A percentile compares a stretch with the other conserved stretches of the same genome.
Conservation (phyloP, 257 asterid genomes). For the Lithospermum erythrorhizon region DNA sequence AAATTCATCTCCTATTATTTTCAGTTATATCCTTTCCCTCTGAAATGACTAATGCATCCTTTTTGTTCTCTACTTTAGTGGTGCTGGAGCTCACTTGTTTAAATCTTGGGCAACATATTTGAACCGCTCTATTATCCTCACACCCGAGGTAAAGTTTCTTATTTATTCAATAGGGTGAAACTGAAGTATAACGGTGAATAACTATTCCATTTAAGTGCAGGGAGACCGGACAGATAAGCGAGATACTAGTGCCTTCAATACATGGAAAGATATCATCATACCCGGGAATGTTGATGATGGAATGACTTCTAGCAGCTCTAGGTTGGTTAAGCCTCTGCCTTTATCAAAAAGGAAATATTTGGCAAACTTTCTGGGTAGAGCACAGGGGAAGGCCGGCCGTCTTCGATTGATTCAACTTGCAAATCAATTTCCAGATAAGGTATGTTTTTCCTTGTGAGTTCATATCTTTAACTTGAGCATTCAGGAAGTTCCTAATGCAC, state of each 20-base stretch:
- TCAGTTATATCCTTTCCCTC: not conserved
- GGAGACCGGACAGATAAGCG: constrained; percentile 95
- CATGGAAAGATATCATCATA: constrained; percentile 92
- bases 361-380: constrained; percentile 88
- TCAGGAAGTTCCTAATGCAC: not conserved
- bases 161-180: not conserved
- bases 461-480: not conserved
- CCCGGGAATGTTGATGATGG: constrained; percentile 97
- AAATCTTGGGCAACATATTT: constrained; percentile 82
- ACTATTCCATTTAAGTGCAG: constrained; percentile 27
- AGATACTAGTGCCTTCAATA: constrained; percentile 80
- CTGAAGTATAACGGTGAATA: constrained; percentile 1
- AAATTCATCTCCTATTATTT: constrained; percentile 7
- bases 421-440: constrained; percentile 77
- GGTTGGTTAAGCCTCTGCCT: constrained; percentile 77
- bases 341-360: constrained; percentile 66
- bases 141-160: constrained; percentile 65
- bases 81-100: constrained; percentile 99
- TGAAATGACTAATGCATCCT: constrained; percentile 8
- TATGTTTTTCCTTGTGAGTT: constrained; percentile 21
- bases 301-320: constrained; percentile 53
- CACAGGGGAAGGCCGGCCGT: constrained; percentile 89
- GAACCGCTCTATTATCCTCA: constrained; percentile 86
- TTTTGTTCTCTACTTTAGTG: constrained; percentile 39
- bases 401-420: constrained; percentile 72